These are phyloP conservation scores for Penicillium flavigenum DNA, from an alignment of 495 filamentous ascomycete genomes.

Conservation along the genomic window DNA sequence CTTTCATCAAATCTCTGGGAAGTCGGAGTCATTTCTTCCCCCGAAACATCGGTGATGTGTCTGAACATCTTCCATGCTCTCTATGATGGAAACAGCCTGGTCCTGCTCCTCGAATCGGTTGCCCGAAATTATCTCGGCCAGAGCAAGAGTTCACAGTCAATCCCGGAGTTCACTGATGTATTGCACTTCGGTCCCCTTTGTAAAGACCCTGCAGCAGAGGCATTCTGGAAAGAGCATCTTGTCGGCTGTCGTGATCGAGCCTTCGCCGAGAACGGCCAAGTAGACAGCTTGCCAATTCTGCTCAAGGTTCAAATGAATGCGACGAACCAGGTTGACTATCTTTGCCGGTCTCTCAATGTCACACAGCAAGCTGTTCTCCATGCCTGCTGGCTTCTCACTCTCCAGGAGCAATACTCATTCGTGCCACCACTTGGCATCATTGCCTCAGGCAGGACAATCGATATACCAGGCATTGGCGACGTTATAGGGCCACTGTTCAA, in stretches of 20 bases:
- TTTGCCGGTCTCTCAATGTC: conserved; percentile 35
- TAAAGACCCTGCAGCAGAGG: conserved; percentile 43
- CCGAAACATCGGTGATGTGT: conserved; percentile 39
- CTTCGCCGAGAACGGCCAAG: conserved; percentile 17
- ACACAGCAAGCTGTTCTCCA: conserved; percentile 46
- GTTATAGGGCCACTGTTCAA: conserved; percentile 88
- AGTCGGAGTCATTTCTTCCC: conserved; percentile 40
- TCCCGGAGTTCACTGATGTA: conserved; percentile 42
- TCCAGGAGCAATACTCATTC: conserved; percentile 39
- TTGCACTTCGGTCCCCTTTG: conserved; percentile 46
- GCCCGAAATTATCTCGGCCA: conserved; percentile 35
- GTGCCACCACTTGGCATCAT: conserved; percentile 39
- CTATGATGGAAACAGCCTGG: conserved; percentile 82
- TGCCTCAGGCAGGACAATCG: conserved; percentile 46
- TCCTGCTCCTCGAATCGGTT: conserved; percentile 61
- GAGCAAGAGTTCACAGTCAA: not conserved
- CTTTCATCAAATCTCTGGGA: conserved; percentile 41
- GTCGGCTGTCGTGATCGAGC: conserved; percentile 33
- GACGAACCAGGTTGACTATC: conserved; percentile 20
- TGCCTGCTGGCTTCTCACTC: conserved; percentile 35
- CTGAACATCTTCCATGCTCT: conserved; percentile 80
- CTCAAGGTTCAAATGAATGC: conserved; percentile 18
- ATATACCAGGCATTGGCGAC: conserved; percentile 58
- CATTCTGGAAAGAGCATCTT: conserved; percentile 68
- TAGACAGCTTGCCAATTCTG: conserved; percentile 16